These are phyloP conservation scores for Phialocephala subalpina DNA, from an alignment of 2,329 filamentous ascomycete genomes.

Conservation along the genomic window DNA sequence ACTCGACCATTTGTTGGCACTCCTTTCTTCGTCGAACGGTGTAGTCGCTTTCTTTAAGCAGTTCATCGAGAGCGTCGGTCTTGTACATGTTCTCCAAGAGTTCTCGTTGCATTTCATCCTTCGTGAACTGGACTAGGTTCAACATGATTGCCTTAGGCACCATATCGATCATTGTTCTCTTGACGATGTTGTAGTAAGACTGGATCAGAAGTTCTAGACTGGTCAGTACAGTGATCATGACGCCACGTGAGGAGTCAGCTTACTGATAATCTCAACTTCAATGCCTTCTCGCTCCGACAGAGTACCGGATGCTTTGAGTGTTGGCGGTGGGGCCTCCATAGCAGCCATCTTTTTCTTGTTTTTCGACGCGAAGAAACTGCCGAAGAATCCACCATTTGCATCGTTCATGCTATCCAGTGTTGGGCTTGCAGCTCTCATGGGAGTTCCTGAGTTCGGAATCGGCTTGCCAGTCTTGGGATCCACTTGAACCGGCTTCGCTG, in stretches of 20 bases:
- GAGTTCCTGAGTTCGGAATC: constrained; percentile 68
- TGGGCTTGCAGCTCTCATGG: constrained; percentile 79
- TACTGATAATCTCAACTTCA: constrained; percentile 98
- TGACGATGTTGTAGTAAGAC: constrained; percentile 98
- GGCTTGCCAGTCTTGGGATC: constrained; percentile 99
- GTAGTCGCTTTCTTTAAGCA: constrained; percentile 98
- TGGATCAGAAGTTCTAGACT: constrained; percentile 85
- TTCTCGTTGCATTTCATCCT: constrained; percentile 98
- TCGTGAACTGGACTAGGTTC: constrained; percentile 92
- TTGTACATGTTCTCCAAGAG: constrained; percentile 98
- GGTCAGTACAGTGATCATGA: constrained; percentile 30
- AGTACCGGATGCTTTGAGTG: constrained; percentile 91
- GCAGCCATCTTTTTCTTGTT: constrained; percentile 99
- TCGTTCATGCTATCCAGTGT: constrained; percentile 63
- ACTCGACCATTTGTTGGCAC: constrained; percentile 99
- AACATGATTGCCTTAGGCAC: constrained; percentile 99
- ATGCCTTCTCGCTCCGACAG: constrained; percentile 93
- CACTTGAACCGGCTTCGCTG: constrained; percentile 87
- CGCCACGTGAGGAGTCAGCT: constrained; percentile 47
- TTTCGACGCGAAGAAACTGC: constrained; percentile 98
- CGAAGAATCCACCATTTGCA: constrained; percentile 86
- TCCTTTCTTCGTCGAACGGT: constrained; percentile 95
- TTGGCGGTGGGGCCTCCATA: constrained; percentile 94
- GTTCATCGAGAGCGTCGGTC: constrained; percentile 85
- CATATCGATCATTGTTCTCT: constrained; percentile 99